Evolutionary conservation across 257 asterid genomes (phyloP).

Genomic region (Verbena officinalis): DNA sequence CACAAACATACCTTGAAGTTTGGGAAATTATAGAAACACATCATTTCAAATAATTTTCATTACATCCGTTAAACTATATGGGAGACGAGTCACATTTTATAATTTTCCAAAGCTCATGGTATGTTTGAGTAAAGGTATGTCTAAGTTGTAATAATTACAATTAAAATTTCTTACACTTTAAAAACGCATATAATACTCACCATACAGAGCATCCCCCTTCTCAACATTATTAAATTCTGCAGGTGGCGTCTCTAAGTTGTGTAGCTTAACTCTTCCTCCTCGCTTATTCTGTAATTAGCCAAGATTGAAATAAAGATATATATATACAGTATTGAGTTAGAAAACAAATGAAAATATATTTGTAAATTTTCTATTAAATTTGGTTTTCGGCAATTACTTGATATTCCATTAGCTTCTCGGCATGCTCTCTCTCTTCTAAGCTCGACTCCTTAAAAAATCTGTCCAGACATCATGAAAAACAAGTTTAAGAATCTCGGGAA

Average conservation of each 20-base stretch:
- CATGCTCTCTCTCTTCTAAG: slow-evolving; percentile 60
- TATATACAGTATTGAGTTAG: neutral
- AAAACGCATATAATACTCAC: slow-evolving; percentile 36
- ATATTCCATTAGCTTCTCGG: slow-evolving; percentile 69
- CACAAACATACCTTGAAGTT: too few species aligned
- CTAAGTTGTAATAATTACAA: too few species aligned
- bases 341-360: neutral
- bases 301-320: neutral
- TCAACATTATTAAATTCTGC: slow-evolving; percentile 70
- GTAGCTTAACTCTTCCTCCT: slow-evolving; percentile 82
- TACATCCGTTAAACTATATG: too few species aligned
- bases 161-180: neutral
- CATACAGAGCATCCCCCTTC: slow-evolving; percentile 85
- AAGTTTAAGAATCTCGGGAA: neutral
- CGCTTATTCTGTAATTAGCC: slow-evolving; percentile 59
- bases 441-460: slow-evolving; percentile 71
- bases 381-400: slow-evolving; percentile 40
- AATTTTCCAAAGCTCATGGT: too few species aligned
- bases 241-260: slow-evolving; percentile 47
- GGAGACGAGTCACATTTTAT: too few species aligned
- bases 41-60: too few species aligned
- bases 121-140: too few species aligned
- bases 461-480: neutral
- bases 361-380: too few species aligned
- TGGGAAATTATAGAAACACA: too few species aligned